Percentiles rank a stretch among this genome's conserved stretches.
Conservation (phyloP, 1,139 yeast species). For the Pichia sp. region DNA sequence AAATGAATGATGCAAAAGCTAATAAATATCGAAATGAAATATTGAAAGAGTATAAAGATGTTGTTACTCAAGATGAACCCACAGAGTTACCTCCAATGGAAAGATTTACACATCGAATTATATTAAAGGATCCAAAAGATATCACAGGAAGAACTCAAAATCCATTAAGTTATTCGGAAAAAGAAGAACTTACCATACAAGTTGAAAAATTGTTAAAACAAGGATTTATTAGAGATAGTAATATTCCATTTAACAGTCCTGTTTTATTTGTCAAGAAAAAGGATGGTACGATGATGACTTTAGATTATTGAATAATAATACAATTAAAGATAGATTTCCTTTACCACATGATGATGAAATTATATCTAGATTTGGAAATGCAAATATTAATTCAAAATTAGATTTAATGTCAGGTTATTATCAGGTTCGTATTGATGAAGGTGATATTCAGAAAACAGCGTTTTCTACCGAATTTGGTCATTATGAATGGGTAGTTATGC, state of each 20-base stretch:
- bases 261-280: not conserved
- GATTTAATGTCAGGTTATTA: constrained; percentile 14
- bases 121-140: not conserved
- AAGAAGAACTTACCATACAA: not conserved
- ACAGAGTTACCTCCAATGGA: not conserved
- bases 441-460: no score
- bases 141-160: not conserved
- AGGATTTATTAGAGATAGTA: not conserved
- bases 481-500: constrained; percentile 22
- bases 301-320: constrained; percentile 3
- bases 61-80: not conserved
- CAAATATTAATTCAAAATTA: constrained; percentile 13
- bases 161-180: not conserved
- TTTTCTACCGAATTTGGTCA: constrained; percentile 1
- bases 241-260: not conserved
- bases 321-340: constrained; percentile 18
- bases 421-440: no score
- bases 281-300: constrained; percentile 16
- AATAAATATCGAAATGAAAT: no score
- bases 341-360: constrained; percentile 16
- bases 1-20: no score
- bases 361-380: not conserved
- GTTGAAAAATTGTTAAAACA: not conserved
- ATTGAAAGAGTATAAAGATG: not conserved
- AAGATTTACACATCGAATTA: not conserved